A percentile compares a stretch with the other conserved stretches of the same genome.
phyloP scores from a whole-genome alignment of 768 basidiomycete species.

The Suillus subaureus region DNA sequence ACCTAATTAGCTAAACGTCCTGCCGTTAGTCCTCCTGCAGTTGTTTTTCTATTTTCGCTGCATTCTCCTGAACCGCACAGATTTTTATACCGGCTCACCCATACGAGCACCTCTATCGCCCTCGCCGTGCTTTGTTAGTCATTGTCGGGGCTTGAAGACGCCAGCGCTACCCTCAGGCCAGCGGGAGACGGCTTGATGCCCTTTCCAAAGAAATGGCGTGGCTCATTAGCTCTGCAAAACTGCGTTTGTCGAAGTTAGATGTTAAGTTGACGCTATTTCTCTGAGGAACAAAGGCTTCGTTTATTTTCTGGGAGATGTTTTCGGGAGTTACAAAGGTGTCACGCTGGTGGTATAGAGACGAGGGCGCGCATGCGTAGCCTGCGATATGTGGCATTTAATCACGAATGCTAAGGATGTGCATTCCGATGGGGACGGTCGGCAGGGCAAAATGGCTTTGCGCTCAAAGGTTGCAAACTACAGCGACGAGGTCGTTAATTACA shows the following conservation, averaged over 20 bases:
- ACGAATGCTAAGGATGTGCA: neutral
- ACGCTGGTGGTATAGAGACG: constrained; percentile 78
- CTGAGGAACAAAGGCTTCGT: constrained; percentile 52
- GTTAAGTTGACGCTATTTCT: neutral
- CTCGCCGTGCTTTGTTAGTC: constrained; percentile 26
- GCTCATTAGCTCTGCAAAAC: constrained; percentile 16
- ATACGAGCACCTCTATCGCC: constrained; percentile 30
- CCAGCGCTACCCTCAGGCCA: neutral
- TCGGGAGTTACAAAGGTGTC: constrained; percentile 71
- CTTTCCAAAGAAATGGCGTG: constrained; percentile 29
- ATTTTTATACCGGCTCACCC: constrained; percentile 29
- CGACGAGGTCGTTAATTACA: too few relatives aligned
- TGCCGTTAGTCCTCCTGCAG: constrained; percentile 16
- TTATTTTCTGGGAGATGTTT: constrained; percentile 64
- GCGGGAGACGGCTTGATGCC: constrained; percentile 3
- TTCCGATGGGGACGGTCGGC: neutral
- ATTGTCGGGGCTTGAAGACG: constrained; percentile 3
- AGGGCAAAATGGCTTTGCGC: neutral
- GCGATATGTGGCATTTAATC: neutral
- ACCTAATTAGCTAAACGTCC: constrained; percentile 1
- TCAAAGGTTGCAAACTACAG: neutral
- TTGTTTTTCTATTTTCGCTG: constrained; percentile 20
- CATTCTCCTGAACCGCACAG: constrained; percentile 34
- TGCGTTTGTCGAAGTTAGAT: neutral
- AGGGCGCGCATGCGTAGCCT: constrained; percentile 61